Evolutionary conservation across 495 filamentous ascomycete genomes (phyloP), one percentile per base, ranked within the genome.

Genomic region (Extremus antarcticus): DNA sequence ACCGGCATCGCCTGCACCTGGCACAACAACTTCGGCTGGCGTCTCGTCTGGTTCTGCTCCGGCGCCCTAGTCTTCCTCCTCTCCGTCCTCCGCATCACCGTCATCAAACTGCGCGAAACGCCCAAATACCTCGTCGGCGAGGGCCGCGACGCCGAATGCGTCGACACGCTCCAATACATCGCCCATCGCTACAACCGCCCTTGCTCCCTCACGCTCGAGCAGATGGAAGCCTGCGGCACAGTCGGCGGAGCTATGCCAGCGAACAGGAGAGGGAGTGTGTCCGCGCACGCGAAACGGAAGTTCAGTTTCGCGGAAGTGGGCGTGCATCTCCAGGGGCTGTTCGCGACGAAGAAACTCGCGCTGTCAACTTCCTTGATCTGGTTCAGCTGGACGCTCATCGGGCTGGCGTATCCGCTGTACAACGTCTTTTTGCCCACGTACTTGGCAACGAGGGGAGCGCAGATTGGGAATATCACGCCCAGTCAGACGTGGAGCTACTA

Each of bases 401-500:
- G 83, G 3, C 73, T 87, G 19, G 81, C 41, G 41, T 45, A 45
- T 45, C 41, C 41, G 41, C 41, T 45, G 7, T 86, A 83, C 68
- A 83, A 84, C 56, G 82, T 84, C 49, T 87, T 85, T 64, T 64
- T 65, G 3, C 63, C 63, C 7, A 20, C 25, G 16, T 65, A 65
- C 51, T 60, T 65, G 22, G 57, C 65, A 23, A 70, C 58, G 1
- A 54, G 58, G 9, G 76, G 77, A 40, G 75, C 76, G 4, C 47
- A 64, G 0, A 69, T 76, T 48, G 74, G 75, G 45, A 50, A 71
- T 57, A 45, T 66, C 54, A 67, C 73, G 61, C 40, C 70, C 15
- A 84, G 77, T 62, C 74, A 78, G 9, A 76, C 72, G 22, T 89
- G 84, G 84, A 74, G 83, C 45, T 87, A 88, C 69, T 87, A 88